Evolutionary conservation across 257 asterid genomes (phyloP).

Genomic region (Eustoma russellianum): DNA sequence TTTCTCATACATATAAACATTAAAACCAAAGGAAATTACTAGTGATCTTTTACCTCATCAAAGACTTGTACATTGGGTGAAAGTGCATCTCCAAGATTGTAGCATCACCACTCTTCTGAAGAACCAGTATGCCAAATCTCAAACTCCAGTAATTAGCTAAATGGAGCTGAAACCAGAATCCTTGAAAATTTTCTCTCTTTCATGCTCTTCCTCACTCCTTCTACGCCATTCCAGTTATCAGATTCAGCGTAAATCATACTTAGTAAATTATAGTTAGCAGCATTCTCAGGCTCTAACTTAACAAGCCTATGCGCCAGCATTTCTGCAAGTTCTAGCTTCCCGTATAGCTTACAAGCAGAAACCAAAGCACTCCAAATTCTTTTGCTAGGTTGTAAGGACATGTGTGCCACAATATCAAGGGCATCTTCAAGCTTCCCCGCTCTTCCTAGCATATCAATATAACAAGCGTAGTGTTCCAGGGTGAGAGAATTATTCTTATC

Average conservation of each 20-base stretch:
- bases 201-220: constrained; percentile 41
- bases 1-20: too few species aligned
- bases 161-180: constrained; percentile 41
- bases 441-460: constrained; percentile 59
- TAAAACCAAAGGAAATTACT: too few species aligned
- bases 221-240: constrained; percentile 54
- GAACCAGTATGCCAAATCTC: too few species aligned
- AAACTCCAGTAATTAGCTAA: too few species aligned
- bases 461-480: constrained; percentile 56
- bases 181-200: constrained; percentile 32
- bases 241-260: constrained; percentile 57
- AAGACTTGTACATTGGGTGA: too few species aligned
- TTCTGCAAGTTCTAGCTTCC: constrained; percentile 54
- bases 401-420: constrained; percentile 26
- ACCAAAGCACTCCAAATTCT: constrained; percentile 46
- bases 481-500: constrained; percentile 22
- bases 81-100: too few species aligned
- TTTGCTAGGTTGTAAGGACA: constrained; percentile 31
- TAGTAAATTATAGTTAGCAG: constrained; percentile 43
- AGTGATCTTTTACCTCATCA: too few species aligned
- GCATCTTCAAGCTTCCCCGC: constrained; percentile 61
- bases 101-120: too few species aligned
- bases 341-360: constrained; percentile 50
- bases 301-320: constrained; percentile 31
- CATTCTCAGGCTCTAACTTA: constrained; percentile 54